Conservation (phyloP, 306 rosid species). For the Nissolia schottii region DNA sequence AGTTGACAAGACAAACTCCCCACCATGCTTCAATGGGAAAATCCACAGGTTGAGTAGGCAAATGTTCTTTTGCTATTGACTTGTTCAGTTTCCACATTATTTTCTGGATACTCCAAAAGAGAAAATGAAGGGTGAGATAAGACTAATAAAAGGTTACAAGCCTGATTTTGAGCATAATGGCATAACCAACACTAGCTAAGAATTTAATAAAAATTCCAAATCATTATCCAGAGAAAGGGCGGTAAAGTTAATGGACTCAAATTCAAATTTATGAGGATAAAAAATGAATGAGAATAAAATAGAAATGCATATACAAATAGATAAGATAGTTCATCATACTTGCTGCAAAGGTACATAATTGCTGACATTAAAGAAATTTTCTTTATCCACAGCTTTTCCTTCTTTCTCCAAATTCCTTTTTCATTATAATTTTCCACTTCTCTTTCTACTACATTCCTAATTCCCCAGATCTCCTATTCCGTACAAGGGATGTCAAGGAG, state of each 20-base stretch:
- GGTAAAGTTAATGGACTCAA: background rate
- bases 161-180: constrained; percentile 17
- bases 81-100: constrained; percentile 98
- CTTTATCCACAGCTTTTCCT: background rate
- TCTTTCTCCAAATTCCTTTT: background rate
- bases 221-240: background rate
- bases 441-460: background rate
- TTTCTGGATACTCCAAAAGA: constrained; percentile 75
- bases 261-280: background rate
- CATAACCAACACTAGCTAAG: background rate
- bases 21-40: constrained; percentile 92
- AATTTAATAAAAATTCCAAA: constrained; percentile 5
- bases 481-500: background rate
- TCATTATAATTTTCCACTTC: background rate
- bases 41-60: constrained; percentile 90
- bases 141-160: constrained; percentile 9
- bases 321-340: constrained; percentile 2
- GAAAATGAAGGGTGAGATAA: constrained; percentile 27
- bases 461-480: background rate
- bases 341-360: background rate
- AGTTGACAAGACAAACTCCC: constrained; percentile 92
- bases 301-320: background rate
- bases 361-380: background rate
- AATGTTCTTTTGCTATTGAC: constrained; percentile 89
- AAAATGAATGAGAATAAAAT: background rate